Base-by-base conservation (phyloP, 129 eudicot genomes). In the Gnaphalium uliginosum region DNA sequence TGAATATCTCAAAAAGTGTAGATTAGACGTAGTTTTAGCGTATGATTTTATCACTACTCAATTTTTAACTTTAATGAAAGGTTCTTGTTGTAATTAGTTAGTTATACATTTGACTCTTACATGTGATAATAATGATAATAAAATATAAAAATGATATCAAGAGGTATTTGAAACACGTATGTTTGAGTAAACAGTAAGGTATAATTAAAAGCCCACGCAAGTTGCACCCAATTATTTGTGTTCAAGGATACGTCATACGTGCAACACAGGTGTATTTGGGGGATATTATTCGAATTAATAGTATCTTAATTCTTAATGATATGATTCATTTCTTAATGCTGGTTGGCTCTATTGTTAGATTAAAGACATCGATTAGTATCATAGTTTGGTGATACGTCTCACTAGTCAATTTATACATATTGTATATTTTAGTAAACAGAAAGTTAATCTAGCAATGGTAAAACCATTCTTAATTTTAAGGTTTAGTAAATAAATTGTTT, bases 151-250 rank as follows among this genome's bases (percentile, higher is more conserved):
- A 68, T 6, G 60, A 58, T 15, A 67, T 26, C 80, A 68, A 68
- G 41, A 58, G 68, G 57, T 53, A 68, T 68, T 41, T 13, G 46
- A 69, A n/a, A 33, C 81, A 77, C 70, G 81, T 69, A 77, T 58
- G 62, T 60, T 26, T 76, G 53, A 48, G 75, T 33, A 77, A 13
- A 39, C 4, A 59, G 32, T 22, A 18, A 41, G 62, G 27, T 43
- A 41, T n/a, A n/a, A n/a, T 41, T 43, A 58, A 69, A 69, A n/a
- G n/a, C 24, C 35, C 70, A n/a, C n/a, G n/a, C 76, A 78, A 78
- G 68, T 78, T 78, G 76, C 76, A 17, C 61, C 41, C 76, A 69
- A 78, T 58, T 69, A 78, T 33, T 33, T 35, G 29, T 66, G 39
- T 77, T 22, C 19, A 56, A 59, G 18, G 51, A 43, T 43, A 43